Evolutionary conservation across 2,329 filamentous ascomycete genomes (phyloP).

Genomic region (Claviceps sp.): DNA sequence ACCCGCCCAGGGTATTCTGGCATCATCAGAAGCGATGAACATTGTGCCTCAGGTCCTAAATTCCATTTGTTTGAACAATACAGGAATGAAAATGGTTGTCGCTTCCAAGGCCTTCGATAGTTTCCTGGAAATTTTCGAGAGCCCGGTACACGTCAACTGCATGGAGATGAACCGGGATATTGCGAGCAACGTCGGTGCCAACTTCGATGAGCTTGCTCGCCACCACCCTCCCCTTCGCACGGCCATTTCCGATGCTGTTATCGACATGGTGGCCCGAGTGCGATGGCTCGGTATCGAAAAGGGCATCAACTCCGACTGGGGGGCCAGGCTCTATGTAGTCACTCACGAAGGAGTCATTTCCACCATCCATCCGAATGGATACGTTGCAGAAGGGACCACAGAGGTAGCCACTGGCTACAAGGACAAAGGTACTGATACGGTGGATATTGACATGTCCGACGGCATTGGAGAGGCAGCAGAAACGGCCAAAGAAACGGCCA

Average conservation of each 20-base stretch:
- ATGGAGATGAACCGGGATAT: conserved; percentile 62
- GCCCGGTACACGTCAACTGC: conserved; percentile 71
- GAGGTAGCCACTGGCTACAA: conserved; percentile 24
- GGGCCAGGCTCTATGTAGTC: conserved; percentile 62
- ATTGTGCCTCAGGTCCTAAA: conserved; percentile 81
- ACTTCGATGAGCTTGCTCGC: conserved; percentile 86
- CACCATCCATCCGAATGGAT: conserved; percentile 38
- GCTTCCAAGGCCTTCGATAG: conserved; percentile 69
- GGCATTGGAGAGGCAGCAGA: conserved; percentile 15
- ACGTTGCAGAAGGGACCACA: conserved; percentile 13
- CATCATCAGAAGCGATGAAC: conserved; percentile 78
- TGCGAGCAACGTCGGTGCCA: conserved; percentile 60
- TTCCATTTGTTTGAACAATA: conserved; percentile 82
- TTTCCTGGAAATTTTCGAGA: conserved; percentile 96
- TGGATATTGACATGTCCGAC: conserved; percentile 57
- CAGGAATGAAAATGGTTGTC: conserved; percentile 77
- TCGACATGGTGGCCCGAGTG: conserved; percentile 79
- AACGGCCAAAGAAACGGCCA: conserved; percentile 5
- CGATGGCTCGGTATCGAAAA: conserved; percentile 59
- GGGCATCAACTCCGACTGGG: conserved; percentile 55
- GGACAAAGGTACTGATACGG: conserved; percentile 20
- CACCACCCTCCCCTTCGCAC: conserved; percentile 79
- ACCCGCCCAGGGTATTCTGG: conserved; percentile 60
- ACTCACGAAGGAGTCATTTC: conserved; percentile 41
- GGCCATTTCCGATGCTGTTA: conserved; percentile 69